These are phyloP conservation scores for Persicaria tinctoria DNA, from an alignment of 148 eudicot genomes.

Conservation along the genomic window DNA sequence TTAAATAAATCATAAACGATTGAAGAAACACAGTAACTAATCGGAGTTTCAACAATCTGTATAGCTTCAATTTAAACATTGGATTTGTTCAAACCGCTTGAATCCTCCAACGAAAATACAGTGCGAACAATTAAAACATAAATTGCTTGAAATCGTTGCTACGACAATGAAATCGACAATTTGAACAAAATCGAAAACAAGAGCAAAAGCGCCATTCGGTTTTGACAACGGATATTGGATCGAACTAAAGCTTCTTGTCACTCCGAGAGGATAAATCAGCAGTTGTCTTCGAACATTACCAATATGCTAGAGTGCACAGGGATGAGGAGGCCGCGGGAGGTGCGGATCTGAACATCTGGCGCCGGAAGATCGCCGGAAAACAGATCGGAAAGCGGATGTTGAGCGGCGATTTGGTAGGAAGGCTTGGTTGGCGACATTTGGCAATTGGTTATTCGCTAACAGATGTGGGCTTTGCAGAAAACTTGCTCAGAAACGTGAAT, in stretches of 20 bases:
- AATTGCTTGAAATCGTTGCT: not conserved
- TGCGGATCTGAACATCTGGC: constrained; percentile 39
- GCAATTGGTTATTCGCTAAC: not conserved
- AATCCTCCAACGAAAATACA: not conserved
- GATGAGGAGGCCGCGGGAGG: constrained; percentile 53
- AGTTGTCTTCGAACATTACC: constrained; percentile 26
- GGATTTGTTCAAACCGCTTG: not conserved
- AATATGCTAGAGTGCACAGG: constrained; percentile 59
- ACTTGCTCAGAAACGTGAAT: not conserved
- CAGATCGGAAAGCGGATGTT: constrained; percentile 14
- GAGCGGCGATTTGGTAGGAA: not conserved
- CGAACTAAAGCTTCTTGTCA: not conserved
- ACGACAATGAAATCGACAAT: not conserved
- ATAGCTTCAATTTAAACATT: too few relatives aligned
- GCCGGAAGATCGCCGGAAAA: constrained; percentile 25
- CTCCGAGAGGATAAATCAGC: not conserved
- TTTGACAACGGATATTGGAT: not conserved
- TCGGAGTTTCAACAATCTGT: not conserved
- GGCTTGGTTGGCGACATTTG: constrained; percentile 8
- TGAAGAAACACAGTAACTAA: not conserved
- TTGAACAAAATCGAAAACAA: not conserved
- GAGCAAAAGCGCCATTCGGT: not conserved
- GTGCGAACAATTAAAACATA: not conserved
- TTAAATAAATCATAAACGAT: not conserved
- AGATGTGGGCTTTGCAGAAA: not conserved